These are phyloP conservation scores for Fusarium nelsonii DNA, from an alignment of 2,329 filamentous ascomycete genomes.

Conservation along the genomic window DNA sequence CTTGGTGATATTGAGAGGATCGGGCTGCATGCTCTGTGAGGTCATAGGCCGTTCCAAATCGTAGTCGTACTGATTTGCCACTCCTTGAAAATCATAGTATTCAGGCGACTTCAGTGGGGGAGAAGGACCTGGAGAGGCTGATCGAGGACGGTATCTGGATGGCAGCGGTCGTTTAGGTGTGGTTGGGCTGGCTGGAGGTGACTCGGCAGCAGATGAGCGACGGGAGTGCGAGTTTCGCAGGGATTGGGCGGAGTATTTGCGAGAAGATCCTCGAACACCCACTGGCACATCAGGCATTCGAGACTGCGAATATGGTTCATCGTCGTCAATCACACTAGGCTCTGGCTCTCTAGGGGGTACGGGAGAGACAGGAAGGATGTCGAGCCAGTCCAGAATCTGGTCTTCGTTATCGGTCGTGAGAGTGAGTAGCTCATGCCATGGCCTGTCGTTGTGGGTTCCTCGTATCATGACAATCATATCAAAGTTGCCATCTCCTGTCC, in stretches of 20 bases:
- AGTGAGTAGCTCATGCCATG: constrained; percentile 89
- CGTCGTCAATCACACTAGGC: constrained; percentile 51
- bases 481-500: constrained; percentile 75
- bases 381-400: constrained; percentile 86
- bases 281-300: constrained; percentile 50
- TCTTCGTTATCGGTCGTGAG: constrained; percentile 81
- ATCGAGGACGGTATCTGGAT: constrained; percentile 45
- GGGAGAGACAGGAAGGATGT: constrained; percentile 73
- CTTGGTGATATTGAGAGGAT: constrained; percentile 53
- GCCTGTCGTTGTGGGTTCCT: constrained; percentile 71
- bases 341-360: constrained; percentile 60
- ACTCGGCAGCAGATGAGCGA: constrained; percentile 37
- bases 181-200: constrained; percentile 48
- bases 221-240: constrained; percentile 41
- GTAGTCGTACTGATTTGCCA: constrained; percentile 54
- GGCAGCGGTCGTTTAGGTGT: constrained; percentile 51
- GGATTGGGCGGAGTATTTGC: constrained; percentile 44
- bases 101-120: constrained; percentile 45
- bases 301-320: constrained; percentile 40
- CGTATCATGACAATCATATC: constrained; percentile 91
- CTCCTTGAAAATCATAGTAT: constrained; percentile 49
- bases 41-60: constrained; percentile 49
- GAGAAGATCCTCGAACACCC: constrained; percentile 47
- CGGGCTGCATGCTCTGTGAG: constrained; percentile 55
- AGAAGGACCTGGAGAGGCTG: constrained; percentile 43